phyloP scores from a whole-genome alignment of 768 basidiomycete species.

The Lyophyllum decastes region DNA sequence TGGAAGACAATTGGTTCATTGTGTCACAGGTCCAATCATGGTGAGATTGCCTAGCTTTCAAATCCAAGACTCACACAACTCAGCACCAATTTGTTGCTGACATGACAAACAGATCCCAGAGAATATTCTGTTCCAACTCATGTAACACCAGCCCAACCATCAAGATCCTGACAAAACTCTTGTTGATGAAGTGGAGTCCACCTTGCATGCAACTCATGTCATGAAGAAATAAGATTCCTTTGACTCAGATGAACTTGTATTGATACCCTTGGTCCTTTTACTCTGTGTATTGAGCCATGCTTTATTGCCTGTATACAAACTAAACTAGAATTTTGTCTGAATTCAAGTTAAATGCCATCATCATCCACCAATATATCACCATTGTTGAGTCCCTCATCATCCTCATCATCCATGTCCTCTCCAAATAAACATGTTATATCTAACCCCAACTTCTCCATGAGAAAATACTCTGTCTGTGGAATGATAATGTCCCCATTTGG shows the following conservation, averaged over 20 bases:
- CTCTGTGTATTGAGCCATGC: too few relatives aligned
- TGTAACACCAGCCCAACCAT: too few relatives aligned
- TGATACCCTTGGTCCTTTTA: too few relatives aligned
- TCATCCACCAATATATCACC: neutral
- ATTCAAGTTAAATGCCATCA: neutral
- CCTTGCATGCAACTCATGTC: neutral
- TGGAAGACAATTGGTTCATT: too few relatives aligned
- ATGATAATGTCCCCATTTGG: constrained; percentile 16
- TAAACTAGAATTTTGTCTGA: neutral
- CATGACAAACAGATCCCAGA: neutral
- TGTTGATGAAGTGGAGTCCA: neutral
- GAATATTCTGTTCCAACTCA: neutral
- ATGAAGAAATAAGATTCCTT: neutral
- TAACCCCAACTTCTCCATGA: constrained; percentile 3
- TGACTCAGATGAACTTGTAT: neutral
- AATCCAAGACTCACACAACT: too few relatives aligned
- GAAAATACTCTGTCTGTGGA: neutral
- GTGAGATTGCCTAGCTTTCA: too few relatives aligned
- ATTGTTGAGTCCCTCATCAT: neutral
- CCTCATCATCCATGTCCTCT: neutral
- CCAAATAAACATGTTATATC: neutral
- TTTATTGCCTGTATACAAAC: too few relatives aligned
- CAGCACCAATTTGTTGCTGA: too few relatives aligned
- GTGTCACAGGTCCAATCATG: too few relatives aligned
- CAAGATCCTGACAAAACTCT: neutral